phyloP scores from a whole-genome alignment of 2,329 filamentous ascomycete genomes.

The Lasiodiplodia citricola region DNA sequence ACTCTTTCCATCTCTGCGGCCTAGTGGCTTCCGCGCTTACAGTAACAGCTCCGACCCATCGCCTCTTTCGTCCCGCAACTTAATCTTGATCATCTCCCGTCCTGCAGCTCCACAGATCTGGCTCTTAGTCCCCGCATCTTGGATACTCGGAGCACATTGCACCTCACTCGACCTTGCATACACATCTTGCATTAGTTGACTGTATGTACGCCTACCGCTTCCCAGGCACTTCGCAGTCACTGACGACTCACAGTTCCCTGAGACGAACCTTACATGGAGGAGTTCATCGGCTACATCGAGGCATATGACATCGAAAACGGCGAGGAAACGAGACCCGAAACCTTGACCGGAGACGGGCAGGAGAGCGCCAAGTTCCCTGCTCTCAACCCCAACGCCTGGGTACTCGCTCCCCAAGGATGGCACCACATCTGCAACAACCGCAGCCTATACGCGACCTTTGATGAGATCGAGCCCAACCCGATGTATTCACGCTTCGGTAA shows the following conservation, averaged over 20 bases:
- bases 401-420: slow-evolving; percentile 21
- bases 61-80: neutral
- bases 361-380: slow-evolving; percentile 14
- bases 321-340: slow-evolving; percentile 3
- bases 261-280: slow-evolving; percentile 7
- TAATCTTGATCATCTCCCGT: slow-evolving; percentile 1
- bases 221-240: neutral
- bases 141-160: neutral
- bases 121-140: neutral
- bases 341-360: neutral
- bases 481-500: slow-evolving; percentile 9
- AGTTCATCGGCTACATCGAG: slow-evolving; percentile 19
- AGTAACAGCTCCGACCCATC: neutral
- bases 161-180: neutral
- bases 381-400: slow-evolving; percentile 14
- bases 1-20: neutral
- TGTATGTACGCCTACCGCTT: too few species aligned
- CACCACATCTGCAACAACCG: slow-evolving; percentile 24
- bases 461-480: slow-evolving; percentile 15
- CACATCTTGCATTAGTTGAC: neutral
- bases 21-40: neutral
- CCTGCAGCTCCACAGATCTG: neutral
- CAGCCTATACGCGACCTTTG: neutral
- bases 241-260: neutral
- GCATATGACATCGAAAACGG: slow-evolving; percentile 16